Evolutionary conservation across 305 asterid genomes (phyloP).

Genomic region (Fraxinus xanthoxyloides): DNA sequence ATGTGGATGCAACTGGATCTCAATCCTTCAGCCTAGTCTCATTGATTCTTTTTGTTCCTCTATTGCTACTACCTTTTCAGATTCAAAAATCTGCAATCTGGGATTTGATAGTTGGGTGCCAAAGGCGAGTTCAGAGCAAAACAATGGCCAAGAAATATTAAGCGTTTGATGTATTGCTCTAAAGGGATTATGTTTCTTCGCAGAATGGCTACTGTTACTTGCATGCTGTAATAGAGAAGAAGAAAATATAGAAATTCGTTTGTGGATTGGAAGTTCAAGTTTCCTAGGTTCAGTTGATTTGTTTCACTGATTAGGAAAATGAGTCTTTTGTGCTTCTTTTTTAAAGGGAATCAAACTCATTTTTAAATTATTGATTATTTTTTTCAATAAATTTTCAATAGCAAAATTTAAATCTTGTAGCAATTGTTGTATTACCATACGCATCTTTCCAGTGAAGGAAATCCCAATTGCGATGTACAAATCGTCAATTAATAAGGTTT

Average conservation of each 20-base stretch:
- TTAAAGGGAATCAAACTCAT: not conserved
- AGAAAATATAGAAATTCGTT: not conserved
- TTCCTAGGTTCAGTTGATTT: too few species aligned
- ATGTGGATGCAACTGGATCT: slow-evolving; percentile 65
- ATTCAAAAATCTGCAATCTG: slow-evolving; percentile 25
- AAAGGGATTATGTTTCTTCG: slow-evolving; percentile 33
- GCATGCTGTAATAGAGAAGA: slow-evolving; percentile 38
- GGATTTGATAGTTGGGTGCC: slow-evolving; percentile 32
- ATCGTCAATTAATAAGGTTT: too few species aligned
- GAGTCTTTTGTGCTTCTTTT: not conserved
- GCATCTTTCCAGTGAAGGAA: too few species aligned
- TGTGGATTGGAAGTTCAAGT: not conserved
- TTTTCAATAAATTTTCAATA: too few species aligned
- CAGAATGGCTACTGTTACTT: slow-evolving; percentile 24
- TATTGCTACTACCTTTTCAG: slow-evolving; percentile 23
- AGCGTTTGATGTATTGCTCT: slow-evolving; percentile 52
- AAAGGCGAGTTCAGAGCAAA: slow-evolving; percentile 26
- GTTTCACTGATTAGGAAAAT: not conserved
- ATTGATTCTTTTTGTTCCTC: slow-evolving; percentile 30
- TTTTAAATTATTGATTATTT: not conserved
- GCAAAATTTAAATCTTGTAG: too few species aligned
- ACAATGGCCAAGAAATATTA: slow-evolving; percentile 23
- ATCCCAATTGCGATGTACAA: too few species aligned
- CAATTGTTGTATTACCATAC: too few species aligned
- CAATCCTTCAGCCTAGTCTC: slow-evolving; percentile 64